A percentile compares a stretch with the other conserved stretches of the same genome.
Evolutionary conservation across 140 eudicot genomes (phyloP).

Genomic region (Bidens hawaiensis): DNA sequence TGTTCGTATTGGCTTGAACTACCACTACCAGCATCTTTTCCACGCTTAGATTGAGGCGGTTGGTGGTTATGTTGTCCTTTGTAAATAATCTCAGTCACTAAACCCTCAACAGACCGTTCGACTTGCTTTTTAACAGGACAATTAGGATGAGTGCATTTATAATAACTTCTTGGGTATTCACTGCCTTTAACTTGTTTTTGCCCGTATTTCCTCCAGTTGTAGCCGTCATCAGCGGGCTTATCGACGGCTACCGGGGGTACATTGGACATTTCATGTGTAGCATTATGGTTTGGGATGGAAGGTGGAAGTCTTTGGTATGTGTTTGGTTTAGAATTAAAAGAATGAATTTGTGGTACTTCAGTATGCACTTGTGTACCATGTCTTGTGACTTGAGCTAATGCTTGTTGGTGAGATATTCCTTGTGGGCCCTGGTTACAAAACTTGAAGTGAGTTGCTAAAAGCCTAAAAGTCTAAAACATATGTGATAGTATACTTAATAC

Average conservation of each 20-base stretch:
- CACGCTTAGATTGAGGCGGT: slow-evolving; percentile 64
- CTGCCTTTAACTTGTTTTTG: slow-evolving; percentile 87
- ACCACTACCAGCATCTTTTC: slow-evolving; percentile 48
- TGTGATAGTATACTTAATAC: too few relatives aligned
- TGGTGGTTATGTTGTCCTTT: slow-evolving; percentile 92
- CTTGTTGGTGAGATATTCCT: slow-evolving; percentile 70
- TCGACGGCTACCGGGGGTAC: slow-evolving; percentile 52
- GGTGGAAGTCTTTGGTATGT: slow-evolving; percentile 49
- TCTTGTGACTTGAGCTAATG: slow-evolving; percentile 48
- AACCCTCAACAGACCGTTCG: slow-evolving; percentile 84
- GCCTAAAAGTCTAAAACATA: too few relatives aligned
- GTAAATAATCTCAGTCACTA: slow-evolving; percentile 81
- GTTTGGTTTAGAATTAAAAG: slow-evolving; percentile 37
- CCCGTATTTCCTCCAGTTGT: slow-evolving; percentile 89
- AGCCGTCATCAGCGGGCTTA: slow-evolving; percentile 91
- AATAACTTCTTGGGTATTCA: slow-evolving; percentile 81
- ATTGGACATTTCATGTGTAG: slow-evolving; percentile 41
- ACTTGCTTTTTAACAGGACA: slow-evolving; percentile 92
- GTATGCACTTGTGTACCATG: slow-evolving; percentile 57
- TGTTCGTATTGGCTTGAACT: slow-evolving; percentile 42
- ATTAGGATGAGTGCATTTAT: slow-evolving; percentile 67
- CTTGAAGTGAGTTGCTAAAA: slow-evolving; percentile 16
- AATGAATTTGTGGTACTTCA: slow-evolving; percentile 32
- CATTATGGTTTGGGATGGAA: slow-evolving; percentile 30
- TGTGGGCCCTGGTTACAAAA: slow-evolving; percentile 38